Percentiles rank a stretch among this genome's conserved stretches.
These are phyloP conservation scores for Leucosporidium creatinivorum DNA, from an alignment of 768 basidiomycete genomes.

Conservation along the genomic window DNA sequence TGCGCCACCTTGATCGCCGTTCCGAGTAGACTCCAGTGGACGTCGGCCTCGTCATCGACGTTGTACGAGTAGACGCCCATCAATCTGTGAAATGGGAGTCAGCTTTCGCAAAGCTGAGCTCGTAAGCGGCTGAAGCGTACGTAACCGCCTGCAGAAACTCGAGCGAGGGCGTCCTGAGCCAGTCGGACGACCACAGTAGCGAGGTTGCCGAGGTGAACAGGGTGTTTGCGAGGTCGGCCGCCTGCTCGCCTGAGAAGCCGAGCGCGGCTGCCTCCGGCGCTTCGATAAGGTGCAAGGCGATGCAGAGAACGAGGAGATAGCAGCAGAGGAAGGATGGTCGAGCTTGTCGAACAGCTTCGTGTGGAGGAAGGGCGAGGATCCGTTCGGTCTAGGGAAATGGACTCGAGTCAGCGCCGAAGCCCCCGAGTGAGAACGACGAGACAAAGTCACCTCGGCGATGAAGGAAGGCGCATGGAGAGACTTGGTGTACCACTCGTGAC, in stretches of 20 bases:
- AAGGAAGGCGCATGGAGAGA: slow-evolving; percentile 18
- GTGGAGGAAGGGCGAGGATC: background rate
- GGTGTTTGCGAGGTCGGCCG: background rate
- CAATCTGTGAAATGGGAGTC: background rate
- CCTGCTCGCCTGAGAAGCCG: slow-evolving; percentile 8
- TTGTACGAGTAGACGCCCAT: slow-evolving; percentile 25
- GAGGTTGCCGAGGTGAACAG: slow-evolving; percentile 11
- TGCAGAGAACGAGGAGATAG: slow-evolving; percentile 22
- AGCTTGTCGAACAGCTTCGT: background rate
- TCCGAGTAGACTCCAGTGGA: slow-evolving; percentile 17
- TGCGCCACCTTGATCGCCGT: slow-evolving; percentile 19
- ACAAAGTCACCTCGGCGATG: slow-evolving; percentile 7
- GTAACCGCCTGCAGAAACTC: slow-evolving; percentile 19
- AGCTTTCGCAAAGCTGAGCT: too few species aligned
- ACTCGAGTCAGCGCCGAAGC: background rate
- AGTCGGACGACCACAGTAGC: slow-evolving; percentile 16
- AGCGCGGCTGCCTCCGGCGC: background rate
- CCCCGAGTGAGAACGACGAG: background rate
- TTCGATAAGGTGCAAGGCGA: slow-evolving; percentile 15
- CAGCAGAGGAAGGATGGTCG: slow-evolving; percentile 10
- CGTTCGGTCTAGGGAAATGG: background rate
- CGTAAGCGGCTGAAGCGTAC: too few species aligned
- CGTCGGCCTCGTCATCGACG: slow-evolving; percentile 17
- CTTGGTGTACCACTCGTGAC: slow-evolving; percentile 19
- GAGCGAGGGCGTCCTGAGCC: slow-evolving; percentile 15